Conservation (phyloP, 2,329 filamentous ascomycete genomes). For the Elsinoe australis region DNA sequence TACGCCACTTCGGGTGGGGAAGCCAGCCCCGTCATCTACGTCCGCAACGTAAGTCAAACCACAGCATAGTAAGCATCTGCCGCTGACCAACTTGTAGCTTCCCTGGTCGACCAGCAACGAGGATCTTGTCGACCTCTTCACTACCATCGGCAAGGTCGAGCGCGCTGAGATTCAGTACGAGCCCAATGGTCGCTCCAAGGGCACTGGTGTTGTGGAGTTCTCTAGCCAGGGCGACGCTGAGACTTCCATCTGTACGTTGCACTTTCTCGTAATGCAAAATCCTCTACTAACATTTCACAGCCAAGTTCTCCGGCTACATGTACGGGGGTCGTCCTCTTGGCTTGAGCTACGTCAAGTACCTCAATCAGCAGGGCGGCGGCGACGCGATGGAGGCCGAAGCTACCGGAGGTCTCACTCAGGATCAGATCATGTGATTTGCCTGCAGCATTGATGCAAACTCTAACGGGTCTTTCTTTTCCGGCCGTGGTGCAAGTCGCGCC, state of each 20-base stretch:
- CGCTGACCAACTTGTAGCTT: conserved; percentile 50
- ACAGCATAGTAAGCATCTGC: conserved; percentile 17
- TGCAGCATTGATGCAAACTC: too few species aligned
- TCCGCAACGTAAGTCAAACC: conserved; percentile 73
- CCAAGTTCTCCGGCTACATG: conserved; percentile 96
- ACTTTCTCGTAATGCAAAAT: not conserved
- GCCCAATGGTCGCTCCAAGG: conserved; percentile 86
- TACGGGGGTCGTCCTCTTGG: conserved; percentile 93
- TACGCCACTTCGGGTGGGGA: conserved; percentile 82
- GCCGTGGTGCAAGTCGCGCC: not conserved
- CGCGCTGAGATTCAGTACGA: conserved; percentile 99
- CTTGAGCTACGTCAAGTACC: conserved; percentile 88
- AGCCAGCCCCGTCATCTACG: conserved; percentile 76
- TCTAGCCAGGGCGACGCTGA: conserved; percentile 75
- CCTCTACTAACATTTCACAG: conserved; percentile 31
- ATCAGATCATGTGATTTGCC: conserved; percentile 84
- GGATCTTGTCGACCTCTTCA: conserved; percentile 91
- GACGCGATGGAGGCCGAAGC: conserved; percentile 76
- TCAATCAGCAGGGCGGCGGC: conserved; percentile 57
- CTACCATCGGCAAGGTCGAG: conserved; percentile 94
- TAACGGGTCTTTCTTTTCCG: conserved; percentile 2
- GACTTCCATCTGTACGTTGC: conserved; percentile 65
- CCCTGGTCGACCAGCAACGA: conserved; percentile 99
- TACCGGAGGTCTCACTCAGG: conserved; percentile 71
- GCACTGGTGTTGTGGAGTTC: conserved; percentile 94